phyloP scores from a whole-genome alignment of 805 yeast species.

The Pichia kluyveri region DNA sequence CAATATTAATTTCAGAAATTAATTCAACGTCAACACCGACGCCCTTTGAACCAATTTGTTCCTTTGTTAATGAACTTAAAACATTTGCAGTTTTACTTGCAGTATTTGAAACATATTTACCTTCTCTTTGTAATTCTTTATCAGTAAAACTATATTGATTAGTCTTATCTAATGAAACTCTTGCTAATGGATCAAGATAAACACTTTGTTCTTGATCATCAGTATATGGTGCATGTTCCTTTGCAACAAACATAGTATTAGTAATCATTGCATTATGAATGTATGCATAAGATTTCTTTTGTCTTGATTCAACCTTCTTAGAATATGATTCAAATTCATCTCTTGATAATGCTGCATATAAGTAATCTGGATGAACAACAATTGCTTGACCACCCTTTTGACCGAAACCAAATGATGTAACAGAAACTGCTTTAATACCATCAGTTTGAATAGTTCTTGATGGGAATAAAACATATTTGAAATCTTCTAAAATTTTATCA shows the following conservation, averaged over 20 bases:
- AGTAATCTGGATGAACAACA: conserved; percentile 86
- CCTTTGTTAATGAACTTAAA: conserved; percentile 44
- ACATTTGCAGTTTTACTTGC: conserved; percentile 58
- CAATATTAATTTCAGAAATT: conserved; percentile 68
- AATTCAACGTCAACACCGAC: conserved; percentile 98
- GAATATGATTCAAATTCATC: conserved; percentile 64
- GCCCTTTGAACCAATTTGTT: conserved; percentile 38
- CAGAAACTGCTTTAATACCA: conserved; percentile 94
- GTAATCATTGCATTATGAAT: conserved; percentile 90
- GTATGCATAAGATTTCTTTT: conserved; percentile 86
- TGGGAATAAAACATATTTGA: conserved; percentile 86
- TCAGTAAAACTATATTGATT: conserved; percentile 37
- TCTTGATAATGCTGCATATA: conserved; percentile 73
- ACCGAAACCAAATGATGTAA: conserved; percentile 98
- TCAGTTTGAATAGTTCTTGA: conserved; percentile 89
- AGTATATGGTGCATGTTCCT: conserved; percentile 87
- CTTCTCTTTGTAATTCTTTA: conserved; percentile 40
- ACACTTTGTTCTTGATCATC: conserved; percentile 84
- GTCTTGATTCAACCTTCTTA: conserved; percentile 65
- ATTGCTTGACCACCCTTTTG: conserved; percentile 98
- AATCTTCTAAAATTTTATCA: conserved; percentile 74
- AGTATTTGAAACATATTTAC: conserved; percentile 34
- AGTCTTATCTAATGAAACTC: conserved; percentile 38
- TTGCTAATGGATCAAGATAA: conserved; percentile 92
- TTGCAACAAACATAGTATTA: conserved; percentile 86